Evolutionary conservation across 164 flowering plant species (phyloP), one percentile per base, ranked within the genome.

Genomic region (Malania oleifera): DNA sequence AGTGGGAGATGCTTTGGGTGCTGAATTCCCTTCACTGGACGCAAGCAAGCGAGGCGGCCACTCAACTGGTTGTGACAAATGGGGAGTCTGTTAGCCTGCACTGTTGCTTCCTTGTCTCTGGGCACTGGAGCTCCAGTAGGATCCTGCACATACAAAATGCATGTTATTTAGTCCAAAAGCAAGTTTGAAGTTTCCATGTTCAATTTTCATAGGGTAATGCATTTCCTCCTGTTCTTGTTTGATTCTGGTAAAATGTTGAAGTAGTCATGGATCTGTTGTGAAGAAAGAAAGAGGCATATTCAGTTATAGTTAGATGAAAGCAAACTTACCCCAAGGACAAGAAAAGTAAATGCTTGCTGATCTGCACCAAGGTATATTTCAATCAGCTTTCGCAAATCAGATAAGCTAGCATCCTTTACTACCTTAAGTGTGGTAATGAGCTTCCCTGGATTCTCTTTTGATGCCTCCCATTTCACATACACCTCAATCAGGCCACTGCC

Each of bases 391-490:
- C 91, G 35, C 67, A 85, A 62, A 51, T 85, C 96, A 63, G 85
- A 76, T 57, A 87, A 82, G 56, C 64, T 83, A 29, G 87, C 75
- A 66, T 74, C 78, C 44, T 78, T 77, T 28, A 40, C 57, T 26
- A 78, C 79, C 71, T 70, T 82, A 27, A 86, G 59, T 18, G 80
- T 78, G 6, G 81, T 71, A 40, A 89, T 81, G 62, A 81, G 69
- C 57, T 86, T 85, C 29, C 87, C 90, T 0, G 79, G 73, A 63
- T 70, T 72, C 35, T 81, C 90, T 57, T 77, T 81, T 11, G 90
- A 67, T 48, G 83, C 87, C 56, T 86, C 96, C 92, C 96, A 89
- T 65, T 77, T 89, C 63, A 86, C 90, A 57, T 67, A 75, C 2
- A 84, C 83, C 50, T 86, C 81, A 48, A 70, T 56, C 43, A 68